These are phyloP conservation scores for Waltergamsia citrina DNA, from an alignment of 2,329 filamentous ascomycete species.

Conservation along the genomic window DNA sequence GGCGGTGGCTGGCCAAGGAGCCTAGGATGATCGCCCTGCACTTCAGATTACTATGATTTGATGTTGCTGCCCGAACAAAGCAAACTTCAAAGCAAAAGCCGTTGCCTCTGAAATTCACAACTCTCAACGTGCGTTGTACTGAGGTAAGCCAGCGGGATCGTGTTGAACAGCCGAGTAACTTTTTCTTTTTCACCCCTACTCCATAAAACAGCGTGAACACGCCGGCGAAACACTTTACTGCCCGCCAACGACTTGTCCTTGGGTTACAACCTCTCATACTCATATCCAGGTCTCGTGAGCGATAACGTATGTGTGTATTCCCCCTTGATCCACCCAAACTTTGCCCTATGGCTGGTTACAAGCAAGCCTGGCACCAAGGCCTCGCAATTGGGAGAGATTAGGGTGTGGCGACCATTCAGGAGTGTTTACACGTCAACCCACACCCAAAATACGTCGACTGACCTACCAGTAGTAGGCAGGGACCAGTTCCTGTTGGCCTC, in stretches of 20 bases:
- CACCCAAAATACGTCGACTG: neutral
- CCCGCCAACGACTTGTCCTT: no score
- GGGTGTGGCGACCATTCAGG: neutral
- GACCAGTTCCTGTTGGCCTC: no score
- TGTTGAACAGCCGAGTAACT: no score
- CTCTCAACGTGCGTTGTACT: no score
- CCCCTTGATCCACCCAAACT: constrained; percentile 4
- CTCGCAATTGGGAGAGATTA: neutral
- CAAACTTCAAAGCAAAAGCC: no score
- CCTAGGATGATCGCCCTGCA: constrained; percentile 1
- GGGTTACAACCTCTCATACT: no score
- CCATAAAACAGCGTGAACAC: no score
- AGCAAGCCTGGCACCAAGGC: neutral
- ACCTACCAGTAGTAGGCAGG: no score
- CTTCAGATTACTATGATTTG: constrained; percentile 1
- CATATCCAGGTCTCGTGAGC: constrained; percentile 17
- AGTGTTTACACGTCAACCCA: neutral
- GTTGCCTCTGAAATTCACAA: no score
- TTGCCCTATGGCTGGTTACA: neutral
- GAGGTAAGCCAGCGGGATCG: no score
- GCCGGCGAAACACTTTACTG: no score
- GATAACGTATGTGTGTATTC: constrained; percentile 14
- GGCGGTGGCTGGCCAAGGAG: neutral
- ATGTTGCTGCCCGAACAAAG: constrained; percentile 29
- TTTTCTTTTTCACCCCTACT: no score